These are phyloP conservation scores for Dovyalis caffra DNA, from an alignment of 345 rosid genomes.

Conservation along the genomic window DNA sequence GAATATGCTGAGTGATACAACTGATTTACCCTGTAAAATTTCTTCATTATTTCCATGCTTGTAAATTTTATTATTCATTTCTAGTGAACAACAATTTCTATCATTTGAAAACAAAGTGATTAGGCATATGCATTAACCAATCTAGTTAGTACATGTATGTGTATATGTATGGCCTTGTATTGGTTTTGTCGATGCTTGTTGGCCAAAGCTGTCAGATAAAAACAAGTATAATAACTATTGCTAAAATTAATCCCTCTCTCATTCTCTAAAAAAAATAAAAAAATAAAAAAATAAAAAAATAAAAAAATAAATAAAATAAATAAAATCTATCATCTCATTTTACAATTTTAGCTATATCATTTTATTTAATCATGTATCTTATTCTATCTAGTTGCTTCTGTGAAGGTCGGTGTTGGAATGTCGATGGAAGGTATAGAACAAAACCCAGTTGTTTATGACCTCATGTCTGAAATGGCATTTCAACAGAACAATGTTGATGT, in stretches of 20 bases:
- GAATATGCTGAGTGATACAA: background rate
- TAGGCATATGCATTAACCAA: too few species aligned
- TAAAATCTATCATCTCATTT: background rate
- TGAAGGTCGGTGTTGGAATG: constrained; percentile 79
- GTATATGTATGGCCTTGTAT: too few species aligned
- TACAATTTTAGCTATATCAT: background rate
- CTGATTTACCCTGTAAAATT: background rate
- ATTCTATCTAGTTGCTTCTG: constrained; percentile 7
- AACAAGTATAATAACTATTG: too few species aligned
- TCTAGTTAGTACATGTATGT: too few species aligned
- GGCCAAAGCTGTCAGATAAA: too few species aligned
- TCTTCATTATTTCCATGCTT: background rate
- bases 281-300: too few species aligned
- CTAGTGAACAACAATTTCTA: background rate
- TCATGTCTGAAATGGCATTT: constrained; percentile 81
- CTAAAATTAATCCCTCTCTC: too few species aligned
- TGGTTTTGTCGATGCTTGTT: too few species aligned
- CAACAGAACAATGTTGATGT: constrained; percentile 52
- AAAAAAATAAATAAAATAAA: too few species aligned
- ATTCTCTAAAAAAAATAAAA: too few species aligned
- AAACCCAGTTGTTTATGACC: constrained; percentile 71
- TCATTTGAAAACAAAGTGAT: too few species aligned
- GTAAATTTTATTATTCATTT: background rate
- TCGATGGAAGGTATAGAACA: constrained; percentile 85
- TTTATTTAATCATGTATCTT: constrained; percentile 9